A percentile compares a stretch with the other conserved stretches of the same genome.
These are phyloP conservation scores for Backusella parvicylindrica DNA, from an alignment of 192 early-diverging fungal genomes.

Conservation along the genomic window DNA sequence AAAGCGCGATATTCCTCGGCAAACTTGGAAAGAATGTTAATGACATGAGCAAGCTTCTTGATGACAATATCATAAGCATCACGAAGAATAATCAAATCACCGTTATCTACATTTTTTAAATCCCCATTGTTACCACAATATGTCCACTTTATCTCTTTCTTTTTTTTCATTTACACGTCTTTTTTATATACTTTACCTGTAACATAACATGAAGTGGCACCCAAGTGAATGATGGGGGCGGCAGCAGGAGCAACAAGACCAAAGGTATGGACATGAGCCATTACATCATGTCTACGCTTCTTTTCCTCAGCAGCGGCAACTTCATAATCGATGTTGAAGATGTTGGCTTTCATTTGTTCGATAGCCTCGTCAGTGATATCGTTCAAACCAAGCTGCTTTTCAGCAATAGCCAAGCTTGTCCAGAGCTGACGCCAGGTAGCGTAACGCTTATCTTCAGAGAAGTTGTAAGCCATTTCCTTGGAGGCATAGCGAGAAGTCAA, in stretches of 20 bases:
- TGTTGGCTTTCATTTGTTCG: constrained; percentile 83
- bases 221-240: constrained; percentile 96
- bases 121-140: not conserved
- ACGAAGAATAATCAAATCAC: constrained; percentile 96
- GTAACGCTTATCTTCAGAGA: constrained; percentile 94
- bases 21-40: constrained; percentile 77
- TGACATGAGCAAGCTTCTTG: constrained; percentile 81
- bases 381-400: constrained; percentile 85
- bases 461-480: constrained; percentile 95
- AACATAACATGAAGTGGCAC: constrained; percentile 99
- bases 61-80: constrained; percentile 92
- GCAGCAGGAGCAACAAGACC: constrained; percentile 81
- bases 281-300: constrained; percentile 94
- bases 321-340: constrained; percentile 87
- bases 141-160: not conserved
- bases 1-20: constrained; percentile 75
- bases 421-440: constrained; percentile 95
- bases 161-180: not conserved
- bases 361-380: constrained; percentile 88
- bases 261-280: constrained; percentile 99
- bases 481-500: constrained; percentile 96
- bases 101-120: constrained; percentile 81
- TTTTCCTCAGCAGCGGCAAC: constrained; percentile 90
- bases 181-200: constrained; percentile 45
- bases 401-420: constrained; percentile 89